Evolutionary conservation across 2,329 filamentous ascomycete species (phyloP), one percentile per base, ranked within the genome.

Genomic region (Chaetomiaceae sp.): DNA sequence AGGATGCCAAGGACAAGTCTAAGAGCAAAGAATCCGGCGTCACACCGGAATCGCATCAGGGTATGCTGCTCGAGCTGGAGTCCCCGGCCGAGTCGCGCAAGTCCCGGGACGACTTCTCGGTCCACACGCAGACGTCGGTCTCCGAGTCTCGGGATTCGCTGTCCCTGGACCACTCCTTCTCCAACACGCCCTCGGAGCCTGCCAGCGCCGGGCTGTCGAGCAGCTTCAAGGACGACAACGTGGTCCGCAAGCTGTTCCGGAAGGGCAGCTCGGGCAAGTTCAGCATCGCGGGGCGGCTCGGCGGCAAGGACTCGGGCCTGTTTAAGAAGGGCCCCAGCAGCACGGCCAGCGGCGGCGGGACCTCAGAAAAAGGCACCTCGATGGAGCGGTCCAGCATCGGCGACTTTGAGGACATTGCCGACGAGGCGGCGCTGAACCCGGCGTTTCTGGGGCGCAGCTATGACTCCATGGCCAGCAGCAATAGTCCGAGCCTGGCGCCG

Each of bases 211-310:
- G 70, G 11, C 59, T 71, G 17, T 69, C 66, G 73, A 82, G 52
- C 71, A 75, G 58, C 52, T 64, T 63, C 58, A 69, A 68, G 57
- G 69, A 70, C 43, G 80, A 83, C 48, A 81, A 81, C 57, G 79
- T 81, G 50, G 71, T 84, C 59, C 72, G 77, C 64, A 80, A 84
- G 65, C 72, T 86, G 45, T 78, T 86, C 52, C 79, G 83, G 29
- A 86, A 86, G 69, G 80, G 82, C 46, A 84, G 81, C 65, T 82
- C 81, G 6, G 77, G 80, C 67, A 85, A 85, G 69, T 85, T 85
- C 65, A 81, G 80, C 66, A 71, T 85, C 55, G 77, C 82, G 12
- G 81, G 80, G 45, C 68, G 80, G 54, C 63, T 79, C 66, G 57
- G 73, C 65, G 74, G 75, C 47, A 85, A 82, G 62, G 77, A 80